These are phyloP conservation scores for Ambrosia trifida DNA, from an alignment of 129 eudicot genomes.

Conservation along the genomic window DNA sequence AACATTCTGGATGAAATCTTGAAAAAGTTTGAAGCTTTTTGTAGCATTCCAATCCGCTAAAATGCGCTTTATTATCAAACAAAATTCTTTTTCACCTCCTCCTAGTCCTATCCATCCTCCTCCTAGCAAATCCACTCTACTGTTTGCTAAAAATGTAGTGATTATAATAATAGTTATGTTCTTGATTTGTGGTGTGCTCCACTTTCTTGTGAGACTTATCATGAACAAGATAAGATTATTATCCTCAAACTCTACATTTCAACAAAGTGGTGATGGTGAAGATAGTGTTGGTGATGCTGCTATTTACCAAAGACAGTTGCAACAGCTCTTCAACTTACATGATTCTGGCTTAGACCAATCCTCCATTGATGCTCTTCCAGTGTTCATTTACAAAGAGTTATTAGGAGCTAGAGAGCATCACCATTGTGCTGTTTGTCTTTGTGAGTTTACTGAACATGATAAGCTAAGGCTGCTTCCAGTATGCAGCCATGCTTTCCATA, in stretches of 20 bases:
- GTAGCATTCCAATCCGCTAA: slow-evolving; percentile 14
- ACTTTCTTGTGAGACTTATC: slow-evolving; percentile 55
- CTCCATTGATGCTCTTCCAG: slow-evolving; percentile 78
- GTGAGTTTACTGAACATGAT: slow-evolving; percentile 67
- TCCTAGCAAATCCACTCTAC: slow-evolving; percentile 20
- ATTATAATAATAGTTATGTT: slow-evolving; percentile 54
- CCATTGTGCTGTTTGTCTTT: slow-evolving; percentile 90
- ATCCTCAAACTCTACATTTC: slow-evolving; percentile 26
- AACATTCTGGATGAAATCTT: slow-evolving; percentile 24
- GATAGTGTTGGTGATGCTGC: slow-evolving; percentile 38
- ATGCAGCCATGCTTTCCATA: slow-evolving; percentile 91
- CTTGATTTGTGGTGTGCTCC: slow-evolving; percentile 57
- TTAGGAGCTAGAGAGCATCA: slow-evolving; percentile 65
- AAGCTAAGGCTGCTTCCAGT: slow-evolving; percentile 66
- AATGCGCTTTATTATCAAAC: slow-evolving; percentile 31
- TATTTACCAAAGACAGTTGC: slow-evolving; percentile 71
- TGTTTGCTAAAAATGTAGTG: slow-evolving; percentile 31
- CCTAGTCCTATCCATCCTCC: slow-evolving; percentile 5
- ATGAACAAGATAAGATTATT: slow-evolving; percentile 52
- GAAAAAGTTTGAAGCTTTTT: slow-evolving; percentile 20
- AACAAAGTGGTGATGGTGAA: slow-evolving; percentile 7
- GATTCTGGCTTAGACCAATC: slow-evolving; percentile 80
- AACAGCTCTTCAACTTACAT: slow-evolving; percentile 71
- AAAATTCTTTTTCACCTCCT: slow-evolving; percentile 18
- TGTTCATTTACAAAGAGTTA: slow-evolving; percentile 66